Evolutionary conservation across 176 grass and related monocot genomes (phyloP).

Genomic region (Oryza brachyantha): DNA sequence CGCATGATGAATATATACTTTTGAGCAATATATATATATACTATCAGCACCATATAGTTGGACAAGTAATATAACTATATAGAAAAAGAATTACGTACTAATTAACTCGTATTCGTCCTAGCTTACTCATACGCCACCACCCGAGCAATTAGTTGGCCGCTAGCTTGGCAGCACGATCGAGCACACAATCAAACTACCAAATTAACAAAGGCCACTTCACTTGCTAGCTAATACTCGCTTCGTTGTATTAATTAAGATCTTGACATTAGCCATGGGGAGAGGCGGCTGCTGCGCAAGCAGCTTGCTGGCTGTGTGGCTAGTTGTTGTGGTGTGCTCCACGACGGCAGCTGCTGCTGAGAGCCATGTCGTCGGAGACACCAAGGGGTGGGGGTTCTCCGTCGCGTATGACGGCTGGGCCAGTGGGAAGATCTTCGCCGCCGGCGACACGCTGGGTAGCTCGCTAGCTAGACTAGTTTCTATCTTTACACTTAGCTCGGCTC

Average conservation of each 20-base stretch:
- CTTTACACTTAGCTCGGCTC: too few species aligned
- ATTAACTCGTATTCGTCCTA: background rate
- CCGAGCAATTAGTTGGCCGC: background rate
- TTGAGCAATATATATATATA: too few species aligned
- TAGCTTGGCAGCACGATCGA: background rate
- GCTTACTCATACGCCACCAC: conserved; percentile 21
- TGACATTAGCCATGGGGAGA: conserved; percentile 44
- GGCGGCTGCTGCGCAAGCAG: conserved; percentile 3
- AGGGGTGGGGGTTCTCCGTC: conserved; percentile 67
- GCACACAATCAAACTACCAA: background rate
- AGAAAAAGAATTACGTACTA: too few species aligned
- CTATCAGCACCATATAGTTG: too few species aligned
- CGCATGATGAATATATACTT: too few species aligned
- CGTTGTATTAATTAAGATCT: background rate
- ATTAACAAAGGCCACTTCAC: background rate
- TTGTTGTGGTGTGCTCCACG: conserved; percentile 5
- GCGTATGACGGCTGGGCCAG: conserved; percentile 61
- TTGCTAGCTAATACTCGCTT: background rate
- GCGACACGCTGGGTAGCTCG: conserved; percentile 63
- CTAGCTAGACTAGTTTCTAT: too few species aligned
- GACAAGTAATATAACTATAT: too few species aligned
- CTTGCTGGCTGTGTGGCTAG: conserved; percentile 10
- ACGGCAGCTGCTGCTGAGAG: conserved; percentile 22
- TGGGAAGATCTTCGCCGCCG: conserved; percentile 38
- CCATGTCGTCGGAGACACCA: conserved; percentile 55